Evolutionary conservation across 164 flowering plant genomes (phyloP).

Genomic region (Magnolia sinica): DNA sequence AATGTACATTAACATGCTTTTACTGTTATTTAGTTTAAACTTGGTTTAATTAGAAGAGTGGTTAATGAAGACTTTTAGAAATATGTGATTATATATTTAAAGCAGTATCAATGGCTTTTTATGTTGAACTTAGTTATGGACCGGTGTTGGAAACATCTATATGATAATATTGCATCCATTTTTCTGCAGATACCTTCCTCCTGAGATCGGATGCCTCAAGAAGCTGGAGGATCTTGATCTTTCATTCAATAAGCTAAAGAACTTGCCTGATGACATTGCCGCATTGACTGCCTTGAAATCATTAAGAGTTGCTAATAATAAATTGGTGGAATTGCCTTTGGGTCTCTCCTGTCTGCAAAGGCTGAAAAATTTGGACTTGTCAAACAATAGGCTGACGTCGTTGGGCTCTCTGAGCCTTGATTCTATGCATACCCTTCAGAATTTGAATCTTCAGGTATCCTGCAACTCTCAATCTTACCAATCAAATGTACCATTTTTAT

Average conservation of each 20-base stretch:
- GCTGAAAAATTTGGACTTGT: constrained; percentile 78
- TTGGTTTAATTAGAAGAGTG: too few species aligned
- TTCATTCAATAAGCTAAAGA: constrained; percentile 85
- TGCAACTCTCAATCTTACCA: not conserved
- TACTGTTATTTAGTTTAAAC: too few species aligned
- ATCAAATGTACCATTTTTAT: not conserved
- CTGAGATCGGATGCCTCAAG: constrained; percentile 72
- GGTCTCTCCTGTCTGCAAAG: constrained; percentile 51
- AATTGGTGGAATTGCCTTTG: constrained; percentile 66
- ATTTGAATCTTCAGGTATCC: constrained; percentile 78
- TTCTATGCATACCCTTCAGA: constrained; percentile 63
- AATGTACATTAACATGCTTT: too few species aligned
- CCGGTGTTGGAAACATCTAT: not conserved
- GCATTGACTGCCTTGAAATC: constrained; percentile 54
- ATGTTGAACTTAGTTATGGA: too few species aligned
- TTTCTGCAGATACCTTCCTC: constrained; percentile 76
- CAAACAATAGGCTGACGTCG: constrained; percentile 81
- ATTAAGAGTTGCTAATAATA: constrained; percentile 76
- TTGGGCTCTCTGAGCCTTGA: constrained; percentile 60
- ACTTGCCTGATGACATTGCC: constrained; percentile 70
- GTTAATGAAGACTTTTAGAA: too few species aligned
- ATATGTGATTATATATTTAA: too few species aligned
- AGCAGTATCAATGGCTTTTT: too few species aligned
- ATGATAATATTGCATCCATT: not conserved
- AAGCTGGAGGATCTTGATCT: constrained; percentile 81